These are phyloP conservation scores for Camellia granthamiana DNA, from an alignment of 148 eudicot species.

Conservation along the genomic window DNA sequence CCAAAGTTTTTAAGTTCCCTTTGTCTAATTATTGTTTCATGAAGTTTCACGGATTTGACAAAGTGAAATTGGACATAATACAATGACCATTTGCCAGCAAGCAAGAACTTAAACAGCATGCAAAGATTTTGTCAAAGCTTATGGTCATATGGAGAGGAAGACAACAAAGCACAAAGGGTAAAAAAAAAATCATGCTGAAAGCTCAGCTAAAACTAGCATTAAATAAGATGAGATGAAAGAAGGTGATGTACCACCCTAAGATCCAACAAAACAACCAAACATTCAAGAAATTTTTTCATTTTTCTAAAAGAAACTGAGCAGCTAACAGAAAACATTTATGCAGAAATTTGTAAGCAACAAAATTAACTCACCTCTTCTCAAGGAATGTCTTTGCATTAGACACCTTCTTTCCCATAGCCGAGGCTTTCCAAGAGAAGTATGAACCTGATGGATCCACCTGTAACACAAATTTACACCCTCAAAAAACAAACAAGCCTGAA, in stretches of 20 bases:
- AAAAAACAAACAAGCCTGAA: no score
- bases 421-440: slow-evolving; percentile 99
- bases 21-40: no score
- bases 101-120: no score
- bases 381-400: slow-evolving; percentile 99
- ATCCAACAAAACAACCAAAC: neutral
- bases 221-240: neutral
- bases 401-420: slow-evolving; percentile 98
- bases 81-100: no score
- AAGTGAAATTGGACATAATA: no score
- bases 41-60: no score
- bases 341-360: neutral
- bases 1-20: no score
- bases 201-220: neutral
- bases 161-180: no score
- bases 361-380: slow-evolving; percentile 75
- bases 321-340: neutral
- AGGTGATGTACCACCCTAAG: neutral
- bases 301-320: neutral
- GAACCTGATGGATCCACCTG: slow-evolving; percentile 99
- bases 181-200: no score
- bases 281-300: neutral
- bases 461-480: neutral
- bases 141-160: no score
- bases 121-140: no score